Conservation (phyloP, 2,329 filamentous ascomycete genomes). For the Emergomyces africanus region DNA sequence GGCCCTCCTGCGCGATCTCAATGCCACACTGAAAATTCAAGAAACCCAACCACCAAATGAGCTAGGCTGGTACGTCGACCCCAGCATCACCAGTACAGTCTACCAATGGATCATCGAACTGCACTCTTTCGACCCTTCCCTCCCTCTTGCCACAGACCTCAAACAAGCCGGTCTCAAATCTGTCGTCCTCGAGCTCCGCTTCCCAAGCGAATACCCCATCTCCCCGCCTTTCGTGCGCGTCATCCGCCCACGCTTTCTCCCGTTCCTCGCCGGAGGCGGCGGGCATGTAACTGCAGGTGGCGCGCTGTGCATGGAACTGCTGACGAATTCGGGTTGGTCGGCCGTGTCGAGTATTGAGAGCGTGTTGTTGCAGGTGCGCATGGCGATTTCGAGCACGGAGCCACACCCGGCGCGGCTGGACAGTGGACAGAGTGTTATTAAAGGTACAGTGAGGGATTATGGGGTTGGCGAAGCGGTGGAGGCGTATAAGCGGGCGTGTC, state of each 20-base stretch:
- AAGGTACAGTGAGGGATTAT: constrained; percentile 40
- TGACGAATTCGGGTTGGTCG: constrained; percentile 75
- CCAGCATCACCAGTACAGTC: constrained; percentile 53
- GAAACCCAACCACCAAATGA: constrained; percentile 45
- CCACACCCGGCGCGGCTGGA: constrained; percentile 60
- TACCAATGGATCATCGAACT: constrained; percentile 90
- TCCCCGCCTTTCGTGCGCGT: constrained; percentile 76
- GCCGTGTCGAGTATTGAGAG: constrained; percentile 62
- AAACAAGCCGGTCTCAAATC: constrained; percentile 47
- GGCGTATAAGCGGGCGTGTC: constrained; percentile 58
- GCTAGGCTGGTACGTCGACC: constrained; percentile 74
- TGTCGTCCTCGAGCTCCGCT: constrained; percentile 70
- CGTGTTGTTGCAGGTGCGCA: constrained; percentile 65
- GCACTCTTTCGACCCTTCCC: constrained; percentile 59
- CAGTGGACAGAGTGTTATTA: neutral
- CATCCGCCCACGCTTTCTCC: constrained; percentile 64
- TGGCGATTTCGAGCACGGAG: constrained; percentile 59
- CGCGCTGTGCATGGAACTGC: constrained; percentile 70
- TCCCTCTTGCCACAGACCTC: constrained; percentile 68
- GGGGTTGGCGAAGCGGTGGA: constrained; percentile 55
- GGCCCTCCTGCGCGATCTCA: constrained; percentile 52
- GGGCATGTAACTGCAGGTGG: constrained; percentile 78
- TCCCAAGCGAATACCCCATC: constrained; percentile 62
- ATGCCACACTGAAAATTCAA: constrained; percentile 52
- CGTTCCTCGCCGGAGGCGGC: constrained; percentile 60